phyloP scores from a whole-genome alignment of 164 flowering plant genomes.

The Stephania cephalantha region DNA sequence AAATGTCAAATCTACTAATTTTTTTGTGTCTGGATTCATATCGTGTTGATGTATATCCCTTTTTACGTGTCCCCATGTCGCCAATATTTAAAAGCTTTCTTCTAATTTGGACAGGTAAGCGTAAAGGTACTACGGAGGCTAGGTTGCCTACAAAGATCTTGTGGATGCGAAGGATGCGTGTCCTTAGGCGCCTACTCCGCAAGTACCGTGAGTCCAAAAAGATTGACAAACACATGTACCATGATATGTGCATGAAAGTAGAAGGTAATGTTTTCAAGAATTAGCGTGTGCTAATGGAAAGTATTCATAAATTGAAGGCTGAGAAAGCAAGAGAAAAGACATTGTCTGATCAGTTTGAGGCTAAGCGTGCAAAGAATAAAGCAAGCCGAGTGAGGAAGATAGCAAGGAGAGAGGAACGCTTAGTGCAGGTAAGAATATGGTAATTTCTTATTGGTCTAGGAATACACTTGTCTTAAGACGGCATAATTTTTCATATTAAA shows the following conservation, averaged over 20 bases:
- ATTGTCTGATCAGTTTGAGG: slow-evolving; percentile 78
- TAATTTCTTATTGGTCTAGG: not conserved
- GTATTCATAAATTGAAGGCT: slow-evolving; percentile 81
- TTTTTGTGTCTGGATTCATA: not conserved
- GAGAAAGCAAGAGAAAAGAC: slow-evolving; percentile 89
- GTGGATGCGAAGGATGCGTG: slow-evolving; percentile 89
- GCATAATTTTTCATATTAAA: too few species aligned
- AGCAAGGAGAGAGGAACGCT: slow-evolving; percentile 74
- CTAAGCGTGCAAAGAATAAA: slow-evolving; percentile 81
- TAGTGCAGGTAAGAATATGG: slow-evolving; percentile 48
- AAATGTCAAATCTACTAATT: not conserved
- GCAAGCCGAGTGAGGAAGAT: slow-evolving; percentile 71
- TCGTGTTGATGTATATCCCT: not conserved
- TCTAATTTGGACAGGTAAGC: slow-evolving; percentile 45
- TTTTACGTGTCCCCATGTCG: too few species aligned
- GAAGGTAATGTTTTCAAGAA: slow-evolving; percentile 87
- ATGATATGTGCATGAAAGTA: slow-evolving; percentile 91
- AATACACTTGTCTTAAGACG: not conserved
- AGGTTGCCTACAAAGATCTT: slow-evolving; percentile 73
- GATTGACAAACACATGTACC: slow-evolving; percentile 85
- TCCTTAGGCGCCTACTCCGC: slow-evolving; percentile 72
- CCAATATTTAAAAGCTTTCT: not conserved
- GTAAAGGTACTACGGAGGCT: slow-evolving; percentile 82
- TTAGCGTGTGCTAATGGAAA: slow-evolving; percentile 81
- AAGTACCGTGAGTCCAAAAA: slow-evolving; percentile 75